Evolutionary conservation across 805 yeast genomes (phyloP), one percentile per base, ranked within the genome.

Genomic region (Candida morakotiae): DNA sequence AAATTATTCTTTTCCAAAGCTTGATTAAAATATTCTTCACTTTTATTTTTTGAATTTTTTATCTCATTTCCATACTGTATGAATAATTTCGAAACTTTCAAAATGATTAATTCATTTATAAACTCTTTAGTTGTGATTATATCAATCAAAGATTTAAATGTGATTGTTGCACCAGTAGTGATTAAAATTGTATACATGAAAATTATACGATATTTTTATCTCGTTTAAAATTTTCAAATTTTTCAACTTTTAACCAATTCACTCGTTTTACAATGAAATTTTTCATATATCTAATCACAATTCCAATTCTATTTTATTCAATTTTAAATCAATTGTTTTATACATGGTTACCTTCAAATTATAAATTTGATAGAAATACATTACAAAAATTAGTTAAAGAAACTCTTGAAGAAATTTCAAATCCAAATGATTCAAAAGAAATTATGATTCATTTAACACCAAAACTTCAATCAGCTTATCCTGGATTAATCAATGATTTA

Each of bases 161-260:
- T 83, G 15, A 84, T 89, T 0, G 97, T 89, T 2, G 96, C 97
- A 1, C 98, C 98, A 3, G 94, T 83, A 0, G 94, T 82, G 4
- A 89, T 81, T 23, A 89, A 62, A 11, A 64, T 24, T 2, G 46
- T 38, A 14, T 18, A 19, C 46, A 38, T 41, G 18, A 4, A 9
- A 15, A 9, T 13, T 31, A 15, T 31, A 31, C 34, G 34, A 23
- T 20, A n/a, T 21, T 10, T 22, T 10, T 17, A 4, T 34, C 37
- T 34, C 37, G 30, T 25, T 24, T 23, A 22, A 31, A n/a, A 4
- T 15, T 31, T 17, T 23, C 5, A 24, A 24, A 24, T 17, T 32
- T 32, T 32, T 32, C 35, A 24, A 14, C 11, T 24, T 13, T 25
- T 15, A 9, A 24, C n/a, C n/a, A n/a, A n/a, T n/a, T n/a, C n/a